Conservation (phyloP, 129 eudicot genomes). For the Tanacetum coccineum region DNA sequence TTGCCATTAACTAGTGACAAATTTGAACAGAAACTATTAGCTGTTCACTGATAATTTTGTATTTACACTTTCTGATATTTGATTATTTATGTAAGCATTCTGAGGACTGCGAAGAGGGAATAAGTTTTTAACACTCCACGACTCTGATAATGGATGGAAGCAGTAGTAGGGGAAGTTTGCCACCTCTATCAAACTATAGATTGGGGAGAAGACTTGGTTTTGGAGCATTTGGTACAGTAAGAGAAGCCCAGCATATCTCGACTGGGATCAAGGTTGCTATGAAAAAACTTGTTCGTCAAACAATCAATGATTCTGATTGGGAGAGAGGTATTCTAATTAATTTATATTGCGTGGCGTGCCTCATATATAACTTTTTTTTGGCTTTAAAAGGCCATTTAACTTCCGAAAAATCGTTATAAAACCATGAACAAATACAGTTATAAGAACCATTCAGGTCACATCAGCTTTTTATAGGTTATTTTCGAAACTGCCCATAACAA, state of each 20-base stretch:
- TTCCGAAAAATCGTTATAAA: too few species aligned
- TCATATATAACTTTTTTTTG: too few species aligned
- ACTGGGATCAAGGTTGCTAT: conserved; percentile 64
- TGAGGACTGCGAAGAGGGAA: too few species aligned
- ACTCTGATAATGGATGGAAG: conserved; percentile 37
- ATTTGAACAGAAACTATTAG: neutral
- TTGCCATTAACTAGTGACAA: too few species aligned
- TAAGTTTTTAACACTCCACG: neutral
- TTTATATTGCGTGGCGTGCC: too few species aligned
- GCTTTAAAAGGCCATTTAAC: too few species aligned
- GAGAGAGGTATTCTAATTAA: conserved; percentile 36
- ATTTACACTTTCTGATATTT: neutral
- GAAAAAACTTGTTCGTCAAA: conserved; percentile 49
- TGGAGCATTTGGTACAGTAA: conserved; percentile 70
- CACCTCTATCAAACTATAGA: conserved; percentile 32
- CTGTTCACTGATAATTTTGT: too few species aligned
- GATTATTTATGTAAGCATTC: neutral
- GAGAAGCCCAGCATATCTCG: conserved; percentile 45
- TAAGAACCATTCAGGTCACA: too few species aligned
- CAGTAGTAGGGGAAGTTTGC: conserved; percentile 26
- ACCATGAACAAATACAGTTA: too few species aligned
- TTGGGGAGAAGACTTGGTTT: conserved; percentile 53
- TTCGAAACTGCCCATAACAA: too few species aligned
- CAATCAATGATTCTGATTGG: conserved; percentile 33
- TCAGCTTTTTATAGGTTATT: too few species aligned